Percentiles rank a stretch among this genome's conserved stretches.
Evolutionary conservation across 2,329 filamentous ascomycete genomes (phyloP).

Genomic region (Phialophora verrucosa): DNA sequence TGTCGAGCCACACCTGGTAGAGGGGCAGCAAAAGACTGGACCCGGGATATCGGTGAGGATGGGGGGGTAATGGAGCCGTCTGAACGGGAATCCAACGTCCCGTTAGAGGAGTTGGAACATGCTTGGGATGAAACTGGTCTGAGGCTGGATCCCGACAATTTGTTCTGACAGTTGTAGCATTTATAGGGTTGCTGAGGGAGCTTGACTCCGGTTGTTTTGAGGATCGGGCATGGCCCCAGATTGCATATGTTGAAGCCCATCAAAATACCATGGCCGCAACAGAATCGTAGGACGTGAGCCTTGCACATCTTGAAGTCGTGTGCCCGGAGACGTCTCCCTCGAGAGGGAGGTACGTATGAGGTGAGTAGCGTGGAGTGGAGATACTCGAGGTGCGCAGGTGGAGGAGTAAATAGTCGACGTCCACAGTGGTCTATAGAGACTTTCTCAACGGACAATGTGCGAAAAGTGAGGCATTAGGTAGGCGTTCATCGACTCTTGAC

Average conservation of each 20-base stretch:
- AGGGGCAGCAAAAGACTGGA: slow-evolving; percentile 28
- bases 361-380: slow-evolving; percentile 18
- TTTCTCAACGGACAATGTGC: slow-evolving; percentile 14
- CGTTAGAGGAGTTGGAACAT: slow-evolving; percentile 32
- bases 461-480: slow-evolving; percentile 14
- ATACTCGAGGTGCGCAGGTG: slow-evolving; percentile 14
- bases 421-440: slow-evolving; percentile 16
- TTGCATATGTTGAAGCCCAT: slow-evolving; percentile 38
- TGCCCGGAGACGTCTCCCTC: not conserved
- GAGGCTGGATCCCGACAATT: slow-evolving; percentile 23
- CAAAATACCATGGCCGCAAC: slow-evolving; percentile 38
- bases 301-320: slow-evolving; percentile 36
- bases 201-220: slow-evolving; percentile 37
- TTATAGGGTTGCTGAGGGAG: slow-evolving; percentile 40
- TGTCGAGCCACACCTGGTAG: slow-evolving; percentile 36
- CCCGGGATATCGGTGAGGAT: slow-evolving; percentile 30
- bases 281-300: slow-evolving; percentile 39
- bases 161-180: slow-evolving; percentile 40
- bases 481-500: not conserved
- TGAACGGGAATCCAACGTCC: slow-evolving; percentile 35
- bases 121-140: slow-evolving; percentile 27
- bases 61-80: slow-evolving; percentile 24
- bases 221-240: slow-evolving; percentile 33
- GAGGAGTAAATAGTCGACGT: slow-evolving; percentile 14
- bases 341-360: not conserved